phyloP scores from a whole-genome alignment of 1,139 yeast species.

The Candida sp. region DNA sequence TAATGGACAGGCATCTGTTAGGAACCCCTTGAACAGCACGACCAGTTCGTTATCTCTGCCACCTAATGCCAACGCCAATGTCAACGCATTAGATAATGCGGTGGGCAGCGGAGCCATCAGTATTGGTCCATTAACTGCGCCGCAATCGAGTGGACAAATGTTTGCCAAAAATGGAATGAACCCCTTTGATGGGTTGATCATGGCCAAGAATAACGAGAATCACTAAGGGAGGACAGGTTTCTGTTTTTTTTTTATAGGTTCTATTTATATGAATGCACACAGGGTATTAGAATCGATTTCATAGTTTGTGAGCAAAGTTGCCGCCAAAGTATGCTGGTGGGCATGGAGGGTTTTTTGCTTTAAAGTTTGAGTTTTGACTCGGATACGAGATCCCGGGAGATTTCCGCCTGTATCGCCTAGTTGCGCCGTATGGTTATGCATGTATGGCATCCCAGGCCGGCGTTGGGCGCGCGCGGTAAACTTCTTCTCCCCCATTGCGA shows the following conservation, averaged over 20 bases:
- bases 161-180: slow-evolving; percentile 43
- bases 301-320: neutral
- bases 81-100: slow-evolving; percentile 16
- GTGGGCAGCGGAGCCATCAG: neutral
- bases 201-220: slow-evolving; percentile 23
- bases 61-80: slow-evolving; percentile 18
- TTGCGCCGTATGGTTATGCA: neutral
- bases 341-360: neutral
- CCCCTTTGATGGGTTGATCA: slow-evolving; percentile 46
- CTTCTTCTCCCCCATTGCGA: neutral
- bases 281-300: neutral
- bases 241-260: neutral
- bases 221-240: neutral
- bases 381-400: neutral
- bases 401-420: neutral
- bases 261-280: neutral
- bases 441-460: neutral
- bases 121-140: slow-evolving; percentile 32
- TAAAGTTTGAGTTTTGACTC: neutral
- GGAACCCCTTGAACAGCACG: slow-evolving; percentile 30
- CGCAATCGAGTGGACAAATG: slow-evolving; percentile 39
- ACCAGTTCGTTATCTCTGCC: slow-evolving; percentile 4
- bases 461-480: neutral
- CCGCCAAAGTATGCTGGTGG: neutral
- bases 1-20: slow-evolving; percentile 23